phyloP scores from a whole-genome alignment of 2,329 filamentous ascomycete genomes.

The Arthrobotrys megalospora region DNA sequence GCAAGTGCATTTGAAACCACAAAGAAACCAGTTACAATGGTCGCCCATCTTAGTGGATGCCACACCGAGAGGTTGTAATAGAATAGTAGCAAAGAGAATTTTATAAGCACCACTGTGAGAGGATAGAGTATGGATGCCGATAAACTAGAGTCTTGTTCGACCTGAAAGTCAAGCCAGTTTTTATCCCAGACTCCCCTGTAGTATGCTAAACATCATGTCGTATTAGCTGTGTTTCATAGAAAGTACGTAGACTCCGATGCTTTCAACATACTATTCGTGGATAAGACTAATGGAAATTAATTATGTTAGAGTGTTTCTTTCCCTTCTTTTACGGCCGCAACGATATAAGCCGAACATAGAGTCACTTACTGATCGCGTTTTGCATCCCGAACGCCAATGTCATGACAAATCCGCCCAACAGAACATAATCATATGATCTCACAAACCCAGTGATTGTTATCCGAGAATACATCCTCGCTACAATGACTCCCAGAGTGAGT shows the following conservation, averaged over 20 bases:
- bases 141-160: conserved; percentile 40
- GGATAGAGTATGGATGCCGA: conserved; percentile 39
- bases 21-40: conserved; percentile 25
- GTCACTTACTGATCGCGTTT: conserved; percentile 45
- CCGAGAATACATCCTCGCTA: conserved; percentile 34
- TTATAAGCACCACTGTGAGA: conserved; percentile 40
- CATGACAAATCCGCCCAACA: conserved; percentile 26
- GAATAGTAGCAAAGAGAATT: conserved; percentile 36
- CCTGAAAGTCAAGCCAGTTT: conserved; percentile 41
- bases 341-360: neutral
- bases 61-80: conserved; percentile 43
- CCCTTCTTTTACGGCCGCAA: too few species aligned
- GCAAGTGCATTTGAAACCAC: conserved; percentile 32
- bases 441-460: conserved; percentile 36
- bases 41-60: conserved; percentile 41
- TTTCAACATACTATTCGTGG: conserved; percentile 20
- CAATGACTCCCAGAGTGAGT: conserved; percentile 23
- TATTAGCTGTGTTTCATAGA: neutral
- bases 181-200: conserved; percentile 46
- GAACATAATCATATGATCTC: conserved; percentile 42
- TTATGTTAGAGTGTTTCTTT: conserved; percentile 7
- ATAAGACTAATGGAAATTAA: conserved; percentile 27
- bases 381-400: conserved; percentile 42
- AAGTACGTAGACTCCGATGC: neutral
- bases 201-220: conserved; percentile 13